Base-by-base conservation (phyloP, 495 filamentous ascomycete species). In the Penicillium manginii region DNA sequence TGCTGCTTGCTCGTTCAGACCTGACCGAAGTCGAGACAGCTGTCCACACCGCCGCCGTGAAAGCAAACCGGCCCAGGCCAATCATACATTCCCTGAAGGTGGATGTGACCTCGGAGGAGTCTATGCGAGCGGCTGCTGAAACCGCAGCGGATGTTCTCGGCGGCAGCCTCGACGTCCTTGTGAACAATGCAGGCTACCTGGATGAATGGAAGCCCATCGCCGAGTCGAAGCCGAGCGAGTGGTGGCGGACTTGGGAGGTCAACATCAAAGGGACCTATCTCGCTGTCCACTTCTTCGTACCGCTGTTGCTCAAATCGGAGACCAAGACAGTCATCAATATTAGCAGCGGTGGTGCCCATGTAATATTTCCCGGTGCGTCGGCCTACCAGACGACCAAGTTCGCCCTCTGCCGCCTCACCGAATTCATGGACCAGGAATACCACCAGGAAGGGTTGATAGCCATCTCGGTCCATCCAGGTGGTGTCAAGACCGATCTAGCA, bases 131-230 rank as follows among this genome's bases (percentile, higher is more conserved):
- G 0, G 72, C 68, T 0, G 73, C 64, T 1, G 57, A 63, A 3
- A 43, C 68, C 15, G 58, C 72, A 15, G 67, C 71, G 26, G 37
- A 66, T 33, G 40, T 46, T 0, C 68, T 74, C 46, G 52, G 22
- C 14, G 75, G 74, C 10, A 59, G 65, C 2, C 59, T 83, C 2
- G 81, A 86, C 43, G 74, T 86, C 48, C 61, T 85, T 9, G 64
- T 85, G 59, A 84, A 82, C 62, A 84, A 84, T 48, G 81, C 82
- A 0, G 83, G 52, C 19, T 60, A 66, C 35, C 60, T 81, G 12
- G 70, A 75, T 22, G 31, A 56, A 2, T 78, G 62, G 64, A 29
- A 11, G 9, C 69, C 62, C 1, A 63, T 85, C 5, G 63, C 62
- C 1, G 81, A 84, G 0, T 61, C 53, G 18, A 75, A 85, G 22